A percentile compares a stretch with the other conserved stretches of the same genome.
phyloP scores from a whole-genome alignment of 768 basidiomycete species.

The Leccinum uliginosum region DNA sequence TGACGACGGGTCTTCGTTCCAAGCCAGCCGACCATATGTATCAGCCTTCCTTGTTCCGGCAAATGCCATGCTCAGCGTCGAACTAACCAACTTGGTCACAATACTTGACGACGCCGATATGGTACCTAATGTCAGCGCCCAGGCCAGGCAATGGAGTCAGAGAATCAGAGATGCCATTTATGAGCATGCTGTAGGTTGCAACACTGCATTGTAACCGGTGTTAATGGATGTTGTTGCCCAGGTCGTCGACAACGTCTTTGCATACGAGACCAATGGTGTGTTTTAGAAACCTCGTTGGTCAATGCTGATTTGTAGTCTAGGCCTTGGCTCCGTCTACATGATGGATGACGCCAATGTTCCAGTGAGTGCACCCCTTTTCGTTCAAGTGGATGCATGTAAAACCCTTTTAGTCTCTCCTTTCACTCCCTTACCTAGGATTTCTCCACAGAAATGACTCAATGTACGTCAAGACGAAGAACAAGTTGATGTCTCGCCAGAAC shows the following conservation, averaged over 20 bases:
- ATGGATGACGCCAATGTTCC: slow-evolving; percentile 89
- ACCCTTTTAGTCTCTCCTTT: slow-evolving; percentile 56
- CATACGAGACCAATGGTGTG: slow-evolving; percentile 72
- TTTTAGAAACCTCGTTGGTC: not conserved
- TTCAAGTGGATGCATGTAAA: not conserved
- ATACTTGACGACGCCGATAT: slow-evolving; percentile 51
- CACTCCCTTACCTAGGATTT: slow-evolving; percentile 77
- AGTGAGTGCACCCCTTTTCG: slow-evolving; percentile 35
- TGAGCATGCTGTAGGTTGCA: slow-evolving; percentile 47
- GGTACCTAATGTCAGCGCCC: slow-evolving; percentile 45
- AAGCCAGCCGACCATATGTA: not conserved
- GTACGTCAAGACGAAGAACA: slow-evolving; percentile 61
- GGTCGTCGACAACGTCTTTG: slow-evolving; percentile 64
- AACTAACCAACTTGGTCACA: slow-evolving; percentile 55
- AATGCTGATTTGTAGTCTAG: slow-evolving; percentile 26
- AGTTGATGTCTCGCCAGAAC: slow-evolving; percentile 58
- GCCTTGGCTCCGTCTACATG: slow-evolving; percentile 65
- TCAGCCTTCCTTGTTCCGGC: slow-evolving; percentile 73
- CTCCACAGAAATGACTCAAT: slow-evolving; percentile 53
- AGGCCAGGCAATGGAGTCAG: slow-evolving; percentile 55
- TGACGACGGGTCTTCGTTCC: not conserved
- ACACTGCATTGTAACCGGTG: not conserved
- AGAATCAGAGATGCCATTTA: slow-evolving; percentile 59
- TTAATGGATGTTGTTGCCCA: slow-evolving; percentile 21
- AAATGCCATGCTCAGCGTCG: slow-evolving; percentile 80